Base-by-base conservation (phyloP, 2,329 filamentous ascomycete genomes). In the Exophiala sp. region DNA sequence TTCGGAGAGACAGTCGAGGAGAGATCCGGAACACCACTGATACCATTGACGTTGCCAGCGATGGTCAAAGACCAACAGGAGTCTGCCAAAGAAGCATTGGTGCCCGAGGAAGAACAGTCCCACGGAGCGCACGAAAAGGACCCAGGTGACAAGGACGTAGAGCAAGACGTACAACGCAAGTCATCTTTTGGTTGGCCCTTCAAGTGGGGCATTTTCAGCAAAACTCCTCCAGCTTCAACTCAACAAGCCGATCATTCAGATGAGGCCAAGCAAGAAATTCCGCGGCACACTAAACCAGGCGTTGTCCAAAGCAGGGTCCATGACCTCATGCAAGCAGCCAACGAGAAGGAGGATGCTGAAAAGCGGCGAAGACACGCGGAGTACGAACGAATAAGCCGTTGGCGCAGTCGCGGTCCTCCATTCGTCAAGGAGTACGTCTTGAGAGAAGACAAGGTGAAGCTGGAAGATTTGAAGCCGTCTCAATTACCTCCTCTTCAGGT, bases 301-400 rank as follows among this genome's bases (percentile, higher is more conserved):
- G 39, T 62, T 16, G 60, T 62, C 12, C 47, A 46, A 39, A 61
- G 52, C 38, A 58, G 52, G 44, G 59, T 63, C 12, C 50, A 59
- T 39, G 55, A 60, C 12, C 39, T 62, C 11, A 36, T 62, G 3
- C 45, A 55, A 38, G 56, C 57, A 5, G 57, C 57, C 10, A 57
- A 58, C 32, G 50, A 57, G 39, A 58, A 48, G 33, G 54, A 53
- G n/a, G 55, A 54, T 48, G 46, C 45, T 40, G 52, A 55, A 35
- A 52, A 53, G 24, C 54, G 35, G 20, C 46, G 44, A 18, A 51
- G 50, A 21, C 42, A 49, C 16, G 47, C 47, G 11, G 57, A 55
- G 42, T 50, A 32, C 44, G 52, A 50, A 39, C 54, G 54, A 10
- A 38, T 52, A n/a, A 55, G 47, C 34, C 51, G 55, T 11, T 47